Conservation (phyloP, 2,329 filamentous ascomycete genomes). For the Xylariaceae sp. region DNA sequence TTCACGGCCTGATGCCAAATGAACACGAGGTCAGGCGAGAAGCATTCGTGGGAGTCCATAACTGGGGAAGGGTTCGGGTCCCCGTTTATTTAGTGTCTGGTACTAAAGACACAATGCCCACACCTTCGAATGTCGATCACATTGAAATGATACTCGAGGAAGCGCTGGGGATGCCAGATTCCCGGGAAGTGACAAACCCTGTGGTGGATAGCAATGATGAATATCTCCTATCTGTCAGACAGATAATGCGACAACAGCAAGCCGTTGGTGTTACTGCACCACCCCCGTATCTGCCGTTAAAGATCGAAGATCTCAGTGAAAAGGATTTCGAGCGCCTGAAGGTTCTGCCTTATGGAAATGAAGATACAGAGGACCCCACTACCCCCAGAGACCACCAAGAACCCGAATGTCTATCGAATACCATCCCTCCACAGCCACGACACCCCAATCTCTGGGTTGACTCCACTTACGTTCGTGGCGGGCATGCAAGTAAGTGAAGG, state of each 20-base stretch:
- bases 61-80: slow-evolving; percentile 68
- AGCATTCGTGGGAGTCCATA: slow-evolving; percentile 66
- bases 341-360: slow-evolving; percentile 19
- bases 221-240: too few relatives aligned
- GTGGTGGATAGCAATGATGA: too few relatives aligned
- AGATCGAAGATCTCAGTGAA: slow-evolving; percentile 37
- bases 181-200: too few relatives aligned
- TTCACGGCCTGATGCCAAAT: slow-evolving; percentile 63
- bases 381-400: slow-evolving; percentile 44
- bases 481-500: too few relatives aligned
- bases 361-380: slow-evolving; percentile 38
- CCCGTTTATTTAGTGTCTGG: slow-evolving; percentile 79
- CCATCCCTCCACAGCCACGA: slow-evolving; percentile 45
- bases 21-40: slow-evolving; percentile 49
- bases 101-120: slow-evolving; percentile 71
- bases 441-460: slow-evolving; percentile 57
- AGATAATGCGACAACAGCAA: too few relatives aligned
- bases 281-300: slow-evolving; percentile 32
- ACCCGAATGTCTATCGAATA: slow-evolving; percentile 29
- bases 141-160: slow-evolving; percentile 48
- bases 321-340: slow-evolving; percentile 34
- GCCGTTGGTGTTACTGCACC: too few relatives aligned
- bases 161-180: slow-evolving; percentile 6
- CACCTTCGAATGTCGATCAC: slow-evolving; percentile 64
- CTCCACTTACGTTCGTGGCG: slow-evolving; percentile 66